Evolutionary conservation across 352 stramenopile species (phyloP).

Genomic region (Globisporangium camurandrum): DNA sequence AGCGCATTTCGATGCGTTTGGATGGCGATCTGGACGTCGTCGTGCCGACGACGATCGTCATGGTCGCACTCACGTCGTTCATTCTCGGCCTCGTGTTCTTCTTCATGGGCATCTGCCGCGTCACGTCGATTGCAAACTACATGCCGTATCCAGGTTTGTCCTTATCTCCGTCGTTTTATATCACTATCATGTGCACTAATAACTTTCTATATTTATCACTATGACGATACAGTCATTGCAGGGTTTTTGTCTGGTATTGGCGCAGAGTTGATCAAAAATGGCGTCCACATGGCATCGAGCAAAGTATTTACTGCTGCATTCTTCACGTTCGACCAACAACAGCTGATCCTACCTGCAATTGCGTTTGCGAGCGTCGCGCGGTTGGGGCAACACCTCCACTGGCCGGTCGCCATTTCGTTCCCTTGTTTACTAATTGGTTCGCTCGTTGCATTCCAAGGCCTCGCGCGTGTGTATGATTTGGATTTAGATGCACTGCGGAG

Average conservation of each 20-base stretch:
- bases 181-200: background rate
- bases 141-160: conserved; percentile 60
- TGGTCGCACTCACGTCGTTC: conserved; percentile 60
- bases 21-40: conserved; percentile 51
- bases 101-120: conserved; percentile 54
- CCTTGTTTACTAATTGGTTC: conserved; percentile 53
- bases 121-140: conserved; percentile 80
- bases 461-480: conserved; percentile 19
- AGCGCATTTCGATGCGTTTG: conserved; percentile 52
- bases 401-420: conserved; percentile 67
- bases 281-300: conserved; percentile 68
- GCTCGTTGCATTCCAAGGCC: conserved; percentile 50
- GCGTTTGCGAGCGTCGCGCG: conserved; percentile 48
- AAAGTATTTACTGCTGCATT: conserved; percentile 42
- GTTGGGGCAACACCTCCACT: conserved; percentile 47
- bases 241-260: conserved; percentile 77
- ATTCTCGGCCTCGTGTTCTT: conserved; percentile 59
- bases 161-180: background rate
- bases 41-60: conserved; percentile 64
- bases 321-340: conserved; percentile 48
- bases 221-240: conserved; percentile 45
- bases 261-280: conserved; percentile 70
- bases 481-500: conserved; percentile 28
- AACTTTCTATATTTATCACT: background rate
- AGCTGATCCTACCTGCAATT: conserved; percentile 47